These are phyloP conservation scores for Fragaria ananassa DNA, from an alignment of 306 rosid species.

Conservation along the genomic window DNA sequence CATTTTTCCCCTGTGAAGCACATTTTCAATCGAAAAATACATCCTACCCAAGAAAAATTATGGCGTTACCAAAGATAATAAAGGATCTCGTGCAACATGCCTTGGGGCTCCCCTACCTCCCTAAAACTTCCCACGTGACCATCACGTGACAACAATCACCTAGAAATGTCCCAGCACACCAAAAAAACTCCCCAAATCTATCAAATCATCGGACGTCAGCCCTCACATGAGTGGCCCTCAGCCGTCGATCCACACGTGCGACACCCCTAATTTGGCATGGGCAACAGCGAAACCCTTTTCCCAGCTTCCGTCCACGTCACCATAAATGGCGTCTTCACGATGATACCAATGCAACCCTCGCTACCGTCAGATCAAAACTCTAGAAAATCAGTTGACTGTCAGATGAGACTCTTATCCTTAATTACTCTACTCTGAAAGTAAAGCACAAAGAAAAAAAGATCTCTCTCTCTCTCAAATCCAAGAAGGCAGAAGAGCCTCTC, in stretches of 20 bases:
- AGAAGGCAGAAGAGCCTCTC: constrained; percentile 16
- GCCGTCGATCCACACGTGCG: constrained; percentile 8
- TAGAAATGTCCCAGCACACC: background rate
- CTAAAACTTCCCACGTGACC: background rate
- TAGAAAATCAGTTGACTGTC: constrained; percentile 18
- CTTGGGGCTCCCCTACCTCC: background rate
- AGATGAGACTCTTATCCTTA: constrained; percentile 43
- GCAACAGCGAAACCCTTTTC: constrained; percentile 12
- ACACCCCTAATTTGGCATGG: background rate
- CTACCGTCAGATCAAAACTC: constrained; percentile 40
- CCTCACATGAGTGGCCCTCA: constrained; percentile 23
- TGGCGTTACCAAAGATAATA: background rate
- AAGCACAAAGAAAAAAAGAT: background rate
- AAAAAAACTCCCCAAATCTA: background rate
- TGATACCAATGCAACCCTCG: constrained; percentile 14
- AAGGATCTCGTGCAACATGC: constrained; percentile 2
- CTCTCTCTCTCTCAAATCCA: constrained; percentile 24
- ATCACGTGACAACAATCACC: background rate
- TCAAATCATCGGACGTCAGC: background rate
- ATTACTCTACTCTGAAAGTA: constrained; percentile 15
- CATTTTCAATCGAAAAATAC: background rate
- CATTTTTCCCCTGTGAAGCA: background rate
- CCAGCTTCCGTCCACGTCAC: constrained; percentile 32
- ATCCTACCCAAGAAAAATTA: background rate
- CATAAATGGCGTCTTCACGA: constrained; percentile 37